Base-by-base conservation (phyloP, 2,329 filamentous ascomycete species). In the Alternaria sp. region DNA sequence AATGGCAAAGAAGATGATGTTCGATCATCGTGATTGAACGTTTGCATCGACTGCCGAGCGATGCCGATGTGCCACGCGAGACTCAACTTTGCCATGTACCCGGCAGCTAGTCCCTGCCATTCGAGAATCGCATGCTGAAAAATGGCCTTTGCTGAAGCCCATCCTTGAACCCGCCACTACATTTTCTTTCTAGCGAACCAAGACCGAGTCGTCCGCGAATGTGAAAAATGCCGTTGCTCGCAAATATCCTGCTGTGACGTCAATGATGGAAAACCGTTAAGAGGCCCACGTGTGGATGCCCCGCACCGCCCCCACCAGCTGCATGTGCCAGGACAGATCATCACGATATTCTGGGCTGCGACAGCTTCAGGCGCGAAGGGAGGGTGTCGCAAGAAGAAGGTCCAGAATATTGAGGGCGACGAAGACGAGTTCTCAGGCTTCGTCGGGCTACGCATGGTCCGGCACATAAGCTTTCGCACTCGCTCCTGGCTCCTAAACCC, bases 111-210 rank as follows among this genome's bases (percentile, higher is more conserved):
- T 56, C 50, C 62, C 44, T 15, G 36, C 30, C 54, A 59, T 66
- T 72, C 66, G 61, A 70, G 66, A 74, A 70, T 66, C 32, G 61
- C 63, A 72, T 75, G 73, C 69, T 74, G 68, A 72, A 60, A 59
- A 72, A 69, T 68, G 17, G 58, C 19, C 21, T 13, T 15, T 32
- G 12, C 17, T n/a, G 45, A 28, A n/a, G 17, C 26, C 9, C 44
- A 32, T 40, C 23, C 28, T 11, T 10, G 13, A 15, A 17, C 6
- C 7, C 44, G 50, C 46, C 46, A 51, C 43, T 56, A 25, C 12
- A 23, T 21, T 10, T 17, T 40, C 13, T 45, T 40, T 11, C 46
- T 19, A 21, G 28, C 43, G 26, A 40, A 40, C 32, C 21, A 9
- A 23, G 21, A 15, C 21, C 8, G 47, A 25, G 54, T 12, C 21